Base-by-base conservation (phyloP, 2,329 filamentous ascomycete species). In the Aspergillus sp. region DNA sequence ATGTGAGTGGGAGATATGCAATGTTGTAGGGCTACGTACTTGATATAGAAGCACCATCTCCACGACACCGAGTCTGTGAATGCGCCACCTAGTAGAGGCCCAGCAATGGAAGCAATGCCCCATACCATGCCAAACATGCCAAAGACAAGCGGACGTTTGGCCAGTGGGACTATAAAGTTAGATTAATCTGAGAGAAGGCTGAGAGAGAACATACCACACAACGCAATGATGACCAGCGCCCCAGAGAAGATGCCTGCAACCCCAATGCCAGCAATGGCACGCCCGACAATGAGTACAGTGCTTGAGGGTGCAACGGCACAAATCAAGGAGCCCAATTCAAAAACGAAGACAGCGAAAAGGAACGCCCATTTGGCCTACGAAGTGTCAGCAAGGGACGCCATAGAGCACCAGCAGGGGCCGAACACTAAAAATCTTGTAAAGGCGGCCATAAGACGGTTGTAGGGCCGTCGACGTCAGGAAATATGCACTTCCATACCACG, bases 261-360 rank as follows among this genome's bases (percentile, higher is more conserved):
- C 1, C 57, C 57, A 30, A 59, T 56, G 11, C 57, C 57, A 6
- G 57, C 53, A 4, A 56, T 17, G 2, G 48, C 53, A 13, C 57
- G 48, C n/a, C 57, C 57, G 15, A 54, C 49, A 27, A 59, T 59
- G 2, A 58, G 42, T 2, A 41, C 61, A 9, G 48, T 62, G 4
- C 63, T 67, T 0, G 64, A 64, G 5, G 57, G 60, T n/a, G 67
- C 66, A 9, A 64, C 61, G 3, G 54, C 68, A 33, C 67, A 68
- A 9, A 70, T 53, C n/a, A 65, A 44, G 2, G 68, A 69, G 0
- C 67, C 68, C 3, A 68, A 5, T 46, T 68, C 64, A 56, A 70
- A 70, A 22, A 68, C 20, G 24, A 62, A 51, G 44, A 69, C 60
- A 24, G 66, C 66, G 1, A 55, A 51, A 1, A 70, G 55, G 44